A percentile compares a stretch with the other conserved stretches of the same genome.
Conservation (phyloP, 345 rosid genomes). For the Acer negundo region DNA sequence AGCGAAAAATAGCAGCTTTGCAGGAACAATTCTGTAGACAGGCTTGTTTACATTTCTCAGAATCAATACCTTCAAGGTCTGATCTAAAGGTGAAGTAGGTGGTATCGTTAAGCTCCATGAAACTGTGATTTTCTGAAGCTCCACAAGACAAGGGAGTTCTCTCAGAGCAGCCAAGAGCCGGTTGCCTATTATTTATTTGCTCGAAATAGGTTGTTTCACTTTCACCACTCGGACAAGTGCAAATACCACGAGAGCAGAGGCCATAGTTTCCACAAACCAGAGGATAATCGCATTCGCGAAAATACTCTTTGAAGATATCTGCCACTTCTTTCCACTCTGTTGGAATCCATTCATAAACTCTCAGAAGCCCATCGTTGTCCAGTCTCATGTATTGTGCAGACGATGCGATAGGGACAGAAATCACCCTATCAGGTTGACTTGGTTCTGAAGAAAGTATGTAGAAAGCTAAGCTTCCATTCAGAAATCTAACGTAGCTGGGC, state of each 20-base stretch:
- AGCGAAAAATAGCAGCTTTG: conserved; percentile 27
- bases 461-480: conserved; percentile 15
- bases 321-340: conserved; percentile 13
- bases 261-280: conserved; percentile 38
- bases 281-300: conserved; percentile 30
- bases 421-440: not conserved
- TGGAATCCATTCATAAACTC: conserved; percentile 19
- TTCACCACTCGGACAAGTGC: conserved; percentile 24
- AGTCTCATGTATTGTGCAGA: conserved; percentile 21
- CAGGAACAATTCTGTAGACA: conserved; percentile 30
- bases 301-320: conserved; percentile 17
- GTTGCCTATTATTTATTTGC: conserved; percentile 12
- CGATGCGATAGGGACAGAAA: not conserved
- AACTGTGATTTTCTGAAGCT: conserved; percentile 15
- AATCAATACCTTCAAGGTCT: not conserved
- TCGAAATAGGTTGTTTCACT: conserved; percentile 19
- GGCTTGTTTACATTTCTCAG: conserved; percentile 16
- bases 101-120: conserved; percentile 25
- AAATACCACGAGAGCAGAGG: conserved; percentile 27
- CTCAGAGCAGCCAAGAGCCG: conserved; percentile 32
- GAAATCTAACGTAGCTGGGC: conserved; percentile 14
- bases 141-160: conserved; percentile 19
- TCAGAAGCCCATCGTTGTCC: conserved; percentile 33
- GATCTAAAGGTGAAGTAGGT: not conserved
- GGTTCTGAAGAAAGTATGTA: not conserved